Conservation (phyloP, 2,329 filamentous ascomycete species). For the Amphichorda felina region DNA sequence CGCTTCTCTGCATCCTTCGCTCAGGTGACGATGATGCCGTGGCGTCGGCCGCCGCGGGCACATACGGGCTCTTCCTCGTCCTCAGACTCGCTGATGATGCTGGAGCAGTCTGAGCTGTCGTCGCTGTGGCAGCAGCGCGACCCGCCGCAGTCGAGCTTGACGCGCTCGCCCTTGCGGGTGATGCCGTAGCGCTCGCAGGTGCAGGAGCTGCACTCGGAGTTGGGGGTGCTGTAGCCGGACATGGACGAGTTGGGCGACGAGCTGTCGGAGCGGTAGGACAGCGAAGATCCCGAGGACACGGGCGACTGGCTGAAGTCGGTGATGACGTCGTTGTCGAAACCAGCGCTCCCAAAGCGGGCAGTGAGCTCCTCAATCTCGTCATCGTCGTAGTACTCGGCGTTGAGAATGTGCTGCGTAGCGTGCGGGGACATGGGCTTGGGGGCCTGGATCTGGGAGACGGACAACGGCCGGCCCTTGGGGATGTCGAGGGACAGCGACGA, state of each 20-base stretch:
- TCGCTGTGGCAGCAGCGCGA: conserved; percentile 74
- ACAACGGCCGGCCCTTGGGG: conserved; percentile 79
- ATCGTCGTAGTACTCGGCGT: conserved; percentile 63
- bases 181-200: conserved; percentile 95
- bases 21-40: conserved; percentile 48
- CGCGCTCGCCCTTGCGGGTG: conserved; percentile 80
- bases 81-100: conserved; percentile 49
- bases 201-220: conserved; percentile 68
- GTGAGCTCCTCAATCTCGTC: conserved; percentile 70
- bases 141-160: conserved; percentile 94
- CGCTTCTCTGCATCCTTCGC: conserved; percentile 4
- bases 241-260: conserved; percentile 62
- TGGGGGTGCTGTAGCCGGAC: conserved; percentile 68
- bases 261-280: conserved; percentile 63
- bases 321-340: conserved; percentile 43
- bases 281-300: conserved; percentile 56
- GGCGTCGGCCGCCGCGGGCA: conserved; percentile 41
- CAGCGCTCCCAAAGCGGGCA: conserved; percentile 55
- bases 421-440: conserved; percentile 84
- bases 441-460: conserved; percentile 78
- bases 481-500: conserved; percentile 51
- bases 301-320: conserved; percentile 44
- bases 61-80: conserved; percentile 27
- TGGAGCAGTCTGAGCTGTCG: conserved; percentile 58
- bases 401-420: conserved; percentile 77